Conservation (phyloP, 176 grass and related monocot genomes). For the Avena eriantha region DNA sequence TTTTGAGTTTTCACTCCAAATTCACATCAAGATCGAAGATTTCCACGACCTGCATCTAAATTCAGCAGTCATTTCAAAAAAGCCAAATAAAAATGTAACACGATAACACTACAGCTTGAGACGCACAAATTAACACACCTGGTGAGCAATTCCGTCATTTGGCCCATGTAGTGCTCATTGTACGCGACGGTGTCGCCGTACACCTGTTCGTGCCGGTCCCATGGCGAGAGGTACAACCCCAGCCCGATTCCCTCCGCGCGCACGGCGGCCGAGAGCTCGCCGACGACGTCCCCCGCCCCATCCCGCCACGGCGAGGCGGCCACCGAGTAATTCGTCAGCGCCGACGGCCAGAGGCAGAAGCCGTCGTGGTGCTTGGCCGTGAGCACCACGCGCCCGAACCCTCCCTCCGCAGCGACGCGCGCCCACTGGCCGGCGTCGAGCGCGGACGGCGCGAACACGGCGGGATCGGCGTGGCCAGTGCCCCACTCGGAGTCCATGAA, state of each 20-base stretch:
- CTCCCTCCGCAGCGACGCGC: conserved; percentile 55
- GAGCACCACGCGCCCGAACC: conserved; percentile 78
- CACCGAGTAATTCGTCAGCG: conserved; percentile 86
- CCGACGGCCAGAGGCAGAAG: conserved; percentile 97
- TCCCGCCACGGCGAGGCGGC: conserved; percentile 68
- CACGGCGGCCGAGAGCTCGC: conserved; percentile 60
- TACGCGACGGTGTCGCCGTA: conserved; percentile 75
- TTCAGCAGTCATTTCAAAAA: conserved; percentile 30
- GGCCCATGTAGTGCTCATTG: conserved; percentile 88
- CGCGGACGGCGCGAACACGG: conserved; percentile 68
- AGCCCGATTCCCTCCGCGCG: conserved; percentile 60
- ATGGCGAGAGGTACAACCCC: conserved; percentile 90
- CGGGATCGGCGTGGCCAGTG: conserved; percentile 66
- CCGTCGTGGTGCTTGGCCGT: conserved; percentile 97
- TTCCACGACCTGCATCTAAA: background rate
- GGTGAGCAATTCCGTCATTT: conserved; percentile 91
- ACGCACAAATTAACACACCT: conserved; percentile 43
- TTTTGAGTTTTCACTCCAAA: conserved; percentile 24
- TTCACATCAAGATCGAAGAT: conserved; percentile 33
- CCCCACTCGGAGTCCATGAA: conserved; percentile 98
- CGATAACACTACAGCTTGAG: background rate
- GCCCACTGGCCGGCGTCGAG: conserved; percentile 91
- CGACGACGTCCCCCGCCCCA: conserved; percentile 76
- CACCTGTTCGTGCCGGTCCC: conserved; percentile 87
- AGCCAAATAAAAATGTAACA: conserved; percentile 6